Percentiles rank a stretch among this genome's conserved stretches.
These are phyloP conservation scores for Phytophthora tubulina DNA, from an alignment of 352 stramenopile species.

Conservation along the genomic window DNA sequence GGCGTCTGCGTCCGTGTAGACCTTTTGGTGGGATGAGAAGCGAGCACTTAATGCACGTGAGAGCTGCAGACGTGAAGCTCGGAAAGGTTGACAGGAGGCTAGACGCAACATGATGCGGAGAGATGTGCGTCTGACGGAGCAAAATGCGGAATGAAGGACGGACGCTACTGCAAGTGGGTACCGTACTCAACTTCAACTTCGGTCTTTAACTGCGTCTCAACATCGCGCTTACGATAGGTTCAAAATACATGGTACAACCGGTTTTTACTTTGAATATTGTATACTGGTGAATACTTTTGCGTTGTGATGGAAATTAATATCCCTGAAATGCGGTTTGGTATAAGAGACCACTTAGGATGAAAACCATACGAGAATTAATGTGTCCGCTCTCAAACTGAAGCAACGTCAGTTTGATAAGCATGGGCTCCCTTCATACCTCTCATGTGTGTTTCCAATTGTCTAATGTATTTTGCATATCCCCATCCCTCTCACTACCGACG, in stretches of 20 bases:
- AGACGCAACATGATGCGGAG: slow-evolving; percentile 29
- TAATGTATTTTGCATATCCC: slow-evolving; percentile 34
- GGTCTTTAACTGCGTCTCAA: slow-evolving; percentile 10
- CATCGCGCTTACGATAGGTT: slow-evolving; percentile 13
- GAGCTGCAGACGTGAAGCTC: slow-evolving; percentile 8
- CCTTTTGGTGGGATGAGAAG: slow-evolving; percentile 62
- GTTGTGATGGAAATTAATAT: neutral
- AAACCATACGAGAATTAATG: neutral
- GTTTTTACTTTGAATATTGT: slow-evolving; percentile 1
- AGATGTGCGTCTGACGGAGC: slow-evolving; percentile 1
- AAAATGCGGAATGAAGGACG: slow-evolving; percentile 15
- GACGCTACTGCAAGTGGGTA: neutral
- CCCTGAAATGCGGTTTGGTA: no score
- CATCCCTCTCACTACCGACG: slow-evolving; percentile 9
- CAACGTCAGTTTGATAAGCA: neutral
- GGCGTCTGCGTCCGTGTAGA: slow-evolving; percentile 70
- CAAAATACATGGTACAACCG: no score
- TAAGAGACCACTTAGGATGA: no score
- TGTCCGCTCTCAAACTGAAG: neutral
- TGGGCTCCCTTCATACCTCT: neutral
- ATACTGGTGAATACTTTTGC: slow-evolving; percentile 2
- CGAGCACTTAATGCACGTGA: slow-evolving; percentile 11
- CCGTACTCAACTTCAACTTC: slow-evolving; percentile 22
- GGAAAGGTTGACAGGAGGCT: neutral
- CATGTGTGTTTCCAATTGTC: slow-evolving; percentile 3